Evolutionary conservation across 1,284 basidiomycete species (phyloP).

Genomic region (Rhodotorula glutinis): DNA sequence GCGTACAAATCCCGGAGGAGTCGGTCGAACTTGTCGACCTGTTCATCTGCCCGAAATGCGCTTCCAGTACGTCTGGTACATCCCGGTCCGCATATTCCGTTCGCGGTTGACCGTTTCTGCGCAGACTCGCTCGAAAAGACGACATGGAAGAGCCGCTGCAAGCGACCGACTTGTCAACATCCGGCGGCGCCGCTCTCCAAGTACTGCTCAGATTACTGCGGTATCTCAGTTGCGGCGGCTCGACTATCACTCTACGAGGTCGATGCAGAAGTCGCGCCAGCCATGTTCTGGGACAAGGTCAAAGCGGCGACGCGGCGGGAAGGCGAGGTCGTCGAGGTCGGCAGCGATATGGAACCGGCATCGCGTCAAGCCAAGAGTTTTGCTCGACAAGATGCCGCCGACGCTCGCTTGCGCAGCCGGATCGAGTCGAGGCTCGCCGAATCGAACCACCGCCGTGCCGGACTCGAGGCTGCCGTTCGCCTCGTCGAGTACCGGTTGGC

Average conservation of each 20-base stretch:
- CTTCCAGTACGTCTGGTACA: conserved; percentile 66
- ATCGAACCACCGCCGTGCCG: conserved; percentile 1
- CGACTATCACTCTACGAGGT: conserved; percentile 33
- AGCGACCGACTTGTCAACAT: conserved; percentile 59
- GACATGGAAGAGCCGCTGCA: conserved; percentile 72
- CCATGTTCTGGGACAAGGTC: conserved; percentile 33
- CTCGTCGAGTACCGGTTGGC: conserved; percentile 20
- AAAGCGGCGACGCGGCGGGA: conserved; percentile 23
- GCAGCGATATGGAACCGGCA: not conserved
- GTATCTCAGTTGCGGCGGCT: conserved; percentile 37
- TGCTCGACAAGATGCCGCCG: conserved; percentile 8
- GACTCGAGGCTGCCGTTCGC: conserved; percentile 9
- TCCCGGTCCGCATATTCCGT: no score
- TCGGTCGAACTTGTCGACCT: conserved; percentile 78
- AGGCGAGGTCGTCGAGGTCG: conserved; percentile 4
- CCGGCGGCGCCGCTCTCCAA: conserved; percentile 76
- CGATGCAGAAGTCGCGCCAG: conserved; percentile 20
- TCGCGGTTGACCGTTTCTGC: no score
- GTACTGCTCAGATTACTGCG: conserved; percentile 52
- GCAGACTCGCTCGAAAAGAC: conserved; percentile 64
- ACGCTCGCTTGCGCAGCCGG: not conserved
- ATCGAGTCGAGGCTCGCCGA: conserved; percentile 8
- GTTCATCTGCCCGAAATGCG: conserved; percentile 74
- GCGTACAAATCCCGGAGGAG: conserved; percentile 69
- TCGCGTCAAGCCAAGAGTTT: not conserved